Evolutionary conservation across 352 stramenopile genomes (phyloP).

Genomic region (Elongisporangium undulatum): DNA sequence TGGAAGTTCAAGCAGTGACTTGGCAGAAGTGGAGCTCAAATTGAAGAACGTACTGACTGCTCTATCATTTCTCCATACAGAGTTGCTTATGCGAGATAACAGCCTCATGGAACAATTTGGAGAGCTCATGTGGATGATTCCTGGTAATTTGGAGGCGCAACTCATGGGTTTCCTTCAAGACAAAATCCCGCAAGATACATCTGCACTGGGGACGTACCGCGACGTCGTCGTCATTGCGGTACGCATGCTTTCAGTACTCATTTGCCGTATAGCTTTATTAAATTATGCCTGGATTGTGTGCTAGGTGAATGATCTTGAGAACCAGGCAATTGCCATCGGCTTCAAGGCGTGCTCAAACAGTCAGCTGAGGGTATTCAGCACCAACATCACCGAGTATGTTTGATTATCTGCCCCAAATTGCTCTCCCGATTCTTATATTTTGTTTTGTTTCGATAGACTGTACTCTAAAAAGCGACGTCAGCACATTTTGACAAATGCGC

Average conservation of each 20-base stretch:
- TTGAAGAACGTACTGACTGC: slow-evolving; percentile 39
- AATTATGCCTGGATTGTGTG: not conserved
- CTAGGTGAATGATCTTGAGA: slow-evolving; percentile 48
- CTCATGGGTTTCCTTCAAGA: slow-evolving; percentile 58
- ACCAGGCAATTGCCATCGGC: slow-evolving; percentile 36
- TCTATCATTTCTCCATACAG: slow-evolving; percentile 49
- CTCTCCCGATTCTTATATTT: not conserved
- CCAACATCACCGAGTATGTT: slow-evolving; percentile 59
- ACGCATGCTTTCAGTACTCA: slow-evolving; percentile 3
- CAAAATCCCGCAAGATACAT: slow-evolving; percentile 61
- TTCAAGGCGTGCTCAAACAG: slow-evolving; percentile 47
- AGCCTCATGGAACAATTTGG: slow-evolving; percentile 49
- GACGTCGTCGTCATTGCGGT: slow-evolving; percentile 37
- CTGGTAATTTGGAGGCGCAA: slow-evolving; percentile 62
- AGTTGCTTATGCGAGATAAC: slow-evolving; percentile 35
- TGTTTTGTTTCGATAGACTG: slow-evolving; percentile 23
- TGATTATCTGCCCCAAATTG: not conserved
- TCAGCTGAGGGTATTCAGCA: slow-evolving; percentile 50
- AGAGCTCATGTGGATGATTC: slow-evolving; percentile 66
- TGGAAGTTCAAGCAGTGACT: slow-evolving; percentile 10
- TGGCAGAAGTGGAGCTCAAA: slow-evolving; percentile 24
- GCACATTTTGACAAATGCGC: slow-evolving; percentile 41
- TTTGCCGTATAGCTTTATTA: not conserved
- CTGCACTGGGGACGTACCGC: slow-evolving; percentile 41
- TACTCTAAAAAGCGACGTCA: slow-evolving; percentile 70